A percentile compares a stretch with the other conserved stretches of the same genome.
Conservation (phyloP, 2,329 filamentous ascomycete species). For the Aspergillus niger region DNA sequence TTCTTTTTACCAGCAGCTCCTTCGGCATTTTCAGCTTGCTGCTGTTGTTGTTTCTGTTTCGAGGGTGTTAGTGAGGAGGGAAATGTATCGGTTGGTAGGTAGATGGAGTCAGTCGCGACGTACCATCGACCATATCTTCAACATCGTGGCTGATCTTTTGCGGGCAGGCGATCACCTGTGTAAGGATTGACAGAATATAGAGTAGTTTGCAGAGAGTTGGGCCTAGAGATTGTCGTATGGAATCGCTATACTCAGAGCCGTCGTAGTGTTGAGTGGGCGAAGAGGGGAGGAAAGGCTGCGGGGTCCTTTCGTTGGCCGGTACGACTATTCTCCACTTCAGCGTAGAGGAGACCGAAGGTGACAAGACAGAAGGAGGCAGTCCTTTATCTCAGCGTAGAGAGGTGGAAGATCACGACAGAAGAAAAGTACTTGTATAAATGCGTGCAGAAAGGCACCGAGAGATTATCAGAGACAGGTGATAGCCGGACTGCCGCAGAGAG, state of each 20-base stretch:
- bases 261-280: not conserved
- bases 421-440: not conserved
- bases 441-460: not conserved
- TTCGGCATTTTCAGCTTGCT: slow-evolving; percentile 92
- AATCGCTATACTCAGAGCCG: too few relatives aligned
- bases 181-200: not conserved
- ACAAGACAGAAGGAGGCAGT: too few relatives aligned
- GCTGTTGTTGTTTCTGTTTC: slow-evolving; percentile 71
- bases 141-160: slow-evolving; percentile 63
- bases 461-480: not conserved
- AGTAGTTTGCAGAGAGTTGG: not conserved
- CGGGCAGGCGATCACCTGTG: not conserved
- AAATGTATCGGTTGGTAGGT: not conserved
- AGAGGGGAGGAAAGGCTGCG: slow-evolving; percentile 3
- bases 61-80: not conserved
- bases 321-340: not conserved
- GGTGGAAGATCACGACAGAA: not conserved
- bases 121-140: slow-evolving; percentile 99
- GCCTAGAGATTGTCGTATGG: not conserved
- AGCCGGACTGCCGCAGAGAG: slow-evolving; percentile 9
- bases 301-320: not conserved
- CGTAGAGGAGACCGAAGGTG: not conserved
- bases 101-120: slow-evolving; percentile 24
- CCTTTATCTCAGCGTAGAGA: too few relatives aligned
- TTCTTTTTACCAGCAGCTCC: slow-evolving; percentile 80